Base-by-base conservation (phyloP, 176 grass and related monocot genomes). In the Oryza meyeriana region DNA sequence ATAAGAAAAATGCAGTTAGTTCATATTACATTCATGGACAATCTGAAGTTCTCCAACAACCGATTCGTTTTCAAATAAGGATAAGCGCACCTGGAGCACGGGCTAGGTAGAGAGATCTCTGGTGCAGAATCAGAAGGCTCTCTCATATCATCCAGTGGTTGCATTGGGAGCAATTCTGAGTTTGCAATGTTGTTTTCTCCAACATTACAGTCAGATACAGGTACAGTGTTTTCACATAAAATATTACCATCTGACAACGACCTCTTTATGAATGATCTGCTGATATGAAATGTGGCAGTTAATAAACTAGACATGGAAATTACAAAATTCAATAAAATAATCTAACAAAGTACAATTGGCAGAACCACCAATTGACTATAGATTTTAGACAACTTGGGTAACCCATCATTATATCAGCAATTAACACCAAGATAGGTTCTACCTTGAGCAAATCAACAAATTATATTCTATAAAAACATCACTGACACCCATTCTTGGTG, bases 231-330 rank as follows among this genome's bases (percentile, higher is more conserved):
- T 32, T 99, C 93, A 32, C 83, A 81, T 64, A 99, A 44, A 76
- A 99, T 94, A 83, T 99, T 96, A 64, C 93, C 97, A 70, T 93
- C 93, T 1, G 93, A 99, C 31, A 99, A 57, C 12, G 93, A 99
- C 84, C 93, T 96, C 77, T 92, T 96, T 82, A 95, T 92, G 50
- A 94, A 88, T 84, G 91, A 90, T 77, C 95, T 98, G 92, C 55
- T 83, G 50, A 75, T 79, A 77, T 26, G 28, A 85, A 55, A 79
- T 73, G 29, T 73, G 13, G 24, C 12, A 13, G 71, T 29, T 52
- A 61, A 66, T 67, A 74, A 75, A 66, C 44, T 32, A 80, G 66
- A 18, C 30, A 71, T 30, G 3, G 28, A 12, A 35, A 81, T 12
- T 16, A 12, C 63, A 71, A 2, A 85, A 25, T 69, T 78, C 74